A percentile compares a stretch with the other conserved stretches of the same genome.
These are phyloP conservation scores for Hypoxylon sp. DNA, from an alignment of 2,329 filamentous ascomycete species.

Conservation along the genomic window DNA sequence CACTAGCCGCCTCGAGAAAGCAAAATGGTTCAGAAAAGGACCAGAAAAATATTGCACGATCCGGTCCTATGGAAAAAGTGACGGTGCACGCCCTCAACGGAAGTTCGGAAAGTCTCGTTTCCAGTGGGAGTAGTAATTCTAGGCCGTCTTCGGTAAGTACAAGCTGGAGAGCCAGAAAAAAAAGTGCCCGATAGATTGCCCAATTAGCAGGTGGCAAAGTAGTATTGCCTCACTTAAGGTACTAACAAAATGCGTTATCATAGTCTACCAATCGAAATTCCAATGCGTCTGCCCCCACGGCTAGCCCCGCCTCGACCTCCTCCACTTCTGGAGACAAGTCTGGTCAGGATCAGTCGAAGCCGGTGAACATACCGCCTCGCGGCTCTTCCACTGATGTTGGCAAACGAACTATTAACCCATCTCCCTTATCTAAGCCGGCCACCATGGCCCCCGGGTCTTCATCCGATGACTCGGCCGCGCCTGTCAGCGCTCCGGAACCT, in stretches of 20 bases:
- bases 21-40: constrained; percentile 53
- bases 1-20: constrained; percentile 48
- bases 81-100: constrained; percentile 60
- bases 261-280: constrained; percentile 71
- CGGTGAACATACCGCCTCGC: constrained; percentile 70
- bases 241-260: constrained; percentile 60
- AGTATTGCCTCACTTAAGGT: constrained; percentile 50
- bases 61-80: constrained; percentile 52
- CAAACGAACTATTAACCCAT: constrained; percentile 75
- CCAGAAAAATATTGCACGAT: constrained; percentile 52
- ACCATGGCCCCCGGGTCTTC: constrained; percentile 68
- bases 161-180: constrained; percentile 17
- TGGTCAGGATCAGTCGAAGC: constrained; percentile 66
- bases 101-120: constrained; percentile 74
- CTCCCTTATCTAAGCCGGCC: constrained; percentile 78
- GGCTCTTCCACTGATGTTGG: constrained; percentile 73
- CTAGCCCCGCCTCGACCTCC: constrained; percentile 63
- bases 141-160: constrained; percentile 74
- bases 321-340: constrained; percentile 59
- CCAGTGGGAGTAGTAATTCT: constrained; percentile 68
- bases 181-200: constrained; percentile 50
- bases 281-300: constrained; percentile 63
- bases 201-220: constrained; percentile 55
- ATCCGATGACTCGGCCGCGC: constrained; percentile 55
- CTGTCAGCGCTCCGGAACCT: constrained; percentile 49